Percentiles rank a stretch among this genome's conserved stretches.
Evolutionary conservation across 2,329 filamentous ascomycete genomes (phyloP).

Genomic region (Purpureocillium takamizusanense): DNA sequence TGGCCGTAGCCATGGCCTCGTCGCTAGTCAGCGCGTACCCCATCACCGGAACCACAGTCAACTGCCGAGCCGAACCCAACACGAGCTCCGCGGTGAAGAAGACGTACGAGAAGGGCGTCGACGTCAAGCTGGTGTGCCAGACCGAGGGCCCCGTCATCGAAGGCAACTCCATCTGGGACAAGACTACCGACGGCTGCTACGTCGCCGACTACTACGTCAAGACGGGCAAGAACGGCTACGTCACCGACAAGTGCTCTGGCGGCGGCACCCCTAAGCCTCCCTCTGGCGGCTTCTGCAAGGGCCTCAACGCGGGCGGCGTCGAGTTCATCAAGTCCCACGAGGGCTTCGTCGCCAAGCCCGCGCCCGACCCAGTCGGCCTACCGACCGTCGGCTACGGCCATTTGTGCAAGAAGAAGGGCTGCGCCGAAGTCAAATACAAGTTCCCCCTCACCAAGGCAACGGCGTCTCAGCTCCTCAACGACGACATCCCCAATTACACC

Average conservation of each 20-base stretch:
- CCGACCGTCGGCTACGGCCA: not conserved
- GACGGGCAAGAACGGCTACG: constrained; percentile 6
- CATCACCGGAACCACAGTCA: constrained; percentile 6
- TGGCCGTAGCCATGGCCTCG: not conserved
- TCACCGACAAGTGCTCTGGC: constrained; percentile 2
- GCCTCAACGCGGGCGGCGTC: not conserved
- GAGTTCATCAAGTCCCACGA: not conserved
- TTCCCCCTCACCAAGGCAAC: too few relatives aligned
- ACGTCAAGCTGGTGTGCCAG: constrained; percentile 9
- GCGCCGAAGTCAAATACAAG: too few relatives aligned
- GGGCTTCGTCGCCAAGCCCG: not conserved
- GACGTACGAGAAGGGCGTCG: constrained; percentile 7
- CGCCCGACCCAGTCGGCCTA: not conserved
- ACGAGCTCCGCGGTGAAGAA: constrained; percentile 4
- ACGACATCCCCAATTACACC: too few relatives aligned
- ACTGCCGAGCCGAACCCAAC: constrained; percentile 5
- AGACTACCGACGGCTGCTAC: constrained; percentile 8
- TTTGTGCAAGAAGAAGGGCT: too few relatives aligned
- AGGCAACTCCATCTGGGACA: constrained; percentile 8
- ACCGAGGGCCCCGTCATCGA: constrained; percentile 6
- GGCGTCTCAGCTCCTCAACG: too few relatives aligned
- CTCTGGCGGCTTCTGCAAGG: not conserved
- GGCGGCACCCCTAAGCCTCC: not conserved
- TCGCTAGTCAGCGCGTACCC: constrained; percentile 3
- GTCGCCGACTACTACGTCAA: constrained; percentile 10